phyloP scores from a whole-genome alignment of 495 filamentous ascomycete species.

The Jackrogersella minutella region DNA sequence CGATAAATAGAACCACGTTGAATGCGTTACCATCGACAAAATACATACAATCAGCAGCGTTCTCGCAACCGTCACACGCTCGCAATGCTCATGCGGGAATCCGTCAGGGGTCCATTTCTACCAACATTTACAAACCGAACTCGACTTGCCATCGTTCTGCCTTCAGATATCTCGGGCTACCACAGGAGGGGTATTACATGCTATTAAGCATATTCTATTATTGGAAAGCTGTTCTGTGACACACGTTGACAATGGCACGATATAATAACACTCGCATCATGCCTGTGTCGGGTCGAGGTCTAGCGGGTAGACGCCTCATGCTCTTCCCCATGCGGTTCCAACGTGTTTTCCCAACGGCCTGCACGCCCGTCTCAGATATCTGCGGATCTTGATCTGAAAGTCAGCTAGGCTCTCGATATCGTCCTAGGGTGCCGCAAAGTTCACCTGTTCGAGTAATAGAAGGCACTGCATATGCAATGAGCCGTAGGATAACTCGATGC shows the following conservation, averaged over 20 bases:
- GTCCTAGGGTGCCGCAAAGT: neutral
- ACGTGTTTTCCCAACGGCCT: neutral
- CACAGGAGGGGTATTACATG: neutral
- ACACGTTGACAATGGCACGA: neutral
- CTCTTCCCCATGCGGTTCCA: neutral
- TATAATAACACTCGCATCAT: neutral
- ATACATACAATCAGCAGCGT: no score
- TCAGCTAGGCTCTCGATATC: neutral
- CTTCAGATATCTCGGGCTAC: neutral
- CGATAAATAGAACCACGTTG: neutral
- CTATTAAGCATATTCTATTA: neutral
- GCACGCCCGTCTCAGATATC: slow-evolving; percentile 2
- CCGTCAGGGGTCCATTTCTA: neutral
- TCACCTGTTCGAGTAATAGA: neutral
- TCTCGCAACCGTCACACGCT: neutral
- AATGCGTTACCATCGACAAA: neutral
- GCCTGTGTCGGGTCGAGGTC: neutral
- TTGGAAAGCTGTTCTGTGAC: neutral
- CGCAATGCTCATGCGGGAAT: neutral
- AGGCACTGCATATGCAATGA: neutral
- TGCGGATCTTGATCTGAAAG: neutral
- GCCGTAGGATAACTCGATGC: slow-evolving; percentile 2
- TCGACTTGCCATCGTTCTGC: neutral
- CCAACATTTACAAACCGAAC: neutral
- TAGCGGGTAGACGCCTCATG: neutral